These are phyloP conservation scores for Casuarina cunninghamiana DNA, from an alignment of 306 rosid genomes.

Conservation along the genomic window DNA sequence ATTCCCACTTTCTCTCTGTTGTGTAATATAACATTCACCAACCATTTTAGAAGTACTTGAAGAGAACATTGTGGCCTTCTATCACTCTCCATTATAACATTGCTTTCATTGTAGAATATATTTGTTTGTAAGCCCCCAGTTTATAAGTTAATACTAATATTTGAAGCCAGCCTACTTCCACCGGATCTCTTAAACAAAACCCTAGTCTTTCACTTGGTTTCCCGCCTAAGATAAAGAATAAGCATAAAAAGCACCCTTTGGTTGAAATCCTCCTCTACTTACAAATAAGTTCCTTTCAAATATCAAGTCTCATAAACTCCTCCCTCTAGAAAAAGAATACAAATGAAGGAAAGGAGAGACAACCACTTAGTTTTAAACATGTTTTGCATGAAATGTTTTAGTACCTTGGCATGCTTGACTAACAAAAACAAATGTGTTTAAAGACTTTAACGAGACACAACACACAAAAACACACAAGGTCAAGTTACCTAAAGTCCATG, in stretches of 20 bases:
- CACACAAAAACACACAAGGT: not conserved
- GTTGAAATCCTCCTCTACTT: not conserved
- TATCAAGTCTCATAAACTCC: not conserved
- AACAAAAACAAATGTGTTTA: not conserved
- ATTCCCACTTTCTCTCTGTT: not conserved
- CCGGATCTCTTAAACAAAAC: not conserved
- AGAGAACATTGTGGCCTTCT: not conserved
- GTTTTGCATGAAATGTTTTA: not conserved
- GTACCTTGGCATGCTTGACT: not conserved
- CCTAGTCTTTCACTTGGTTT: not conserved
- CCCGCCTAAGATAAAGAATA: not conserved
- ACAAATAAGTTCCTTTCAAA: not conserved
- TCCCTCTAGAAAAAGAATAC: not conserved
- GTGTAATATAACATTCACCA: not conserved
- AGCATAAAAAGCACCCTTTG: not conserved
- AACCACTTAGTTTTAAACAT: not conserved
- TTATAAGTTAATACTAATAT: not conserved
- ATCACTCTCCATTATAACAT: not conserved
- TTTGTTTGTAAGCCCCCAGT: not conserved
- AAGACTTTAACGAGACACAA: not conserved
- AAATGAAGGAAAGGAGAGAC: not conserved
- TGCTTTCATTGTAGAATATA: not conserved
- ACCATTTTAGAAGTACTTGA: not conserved
- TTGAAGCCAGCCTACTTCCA: not conserved
- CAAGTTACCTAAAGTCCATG: conserved; percentile 81